A percentile compares a stretch with the other conserved stretches of the same genome.
phyloP scores from a whole-genome alignment of 306 rosid genomes.

The Cajanus cajan region DNA sequence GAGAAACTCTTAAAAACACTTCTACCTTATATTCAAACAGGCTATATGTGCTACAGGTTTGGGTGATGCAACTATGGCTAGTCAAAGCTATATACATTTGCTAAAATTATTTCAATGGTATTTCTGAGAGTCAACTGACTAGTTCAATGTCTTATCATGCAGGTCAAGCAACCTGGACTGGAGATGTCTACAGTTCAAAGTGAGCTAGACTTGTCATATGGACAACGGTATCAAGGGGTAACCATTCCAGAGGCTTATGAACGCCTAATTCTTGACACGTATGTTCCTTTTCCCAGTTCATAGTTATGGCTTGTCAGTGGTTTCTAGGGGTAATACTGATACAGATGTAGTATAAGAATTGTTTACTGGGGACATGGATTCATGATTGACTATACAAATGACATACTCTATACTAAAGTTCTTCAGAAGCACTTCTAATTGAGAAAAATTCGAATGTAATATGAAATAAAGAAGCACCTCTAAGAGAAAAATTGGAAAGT shows the following conservation, averaged over 20 bases:
- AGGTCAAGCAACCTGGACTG: slow-evolving; percentile 90
- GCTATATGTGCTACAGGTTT: neutral
- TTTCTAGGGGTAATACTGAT: neutral
- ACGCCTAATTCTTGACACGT: slow-evolving; percentile 88
- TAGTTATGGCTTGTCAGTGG: neutral
- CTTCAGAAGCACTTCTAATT: too few relatives aligned
- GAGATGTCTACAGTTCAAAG: slow-evolving; percentile 80
- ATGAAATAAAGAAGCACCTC: too few relatives aligned
- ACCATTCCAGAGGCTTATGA: slow-evolving; percentile 83
- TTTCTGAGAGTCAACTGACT: neutral
- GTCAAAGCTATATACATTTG: neutral
- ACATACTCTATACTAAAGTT: neutral
- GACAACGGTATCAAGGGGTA: slow-evolving; percentile 76
- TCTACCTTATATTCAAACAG: too few relatives aligned
- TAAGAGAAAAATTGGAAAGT: too few relatives aligned
- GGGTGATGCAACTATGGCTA: neutral
- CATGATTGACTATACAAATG: neutral
- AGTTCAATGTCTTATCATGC: slow-evolving; percentile 22
- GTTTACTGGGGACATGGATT: neutral
- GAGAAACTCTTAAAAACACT: too few relatives aligned
- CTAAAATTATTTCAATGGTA: neutral
- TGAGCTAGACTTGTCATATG: slow-evolving; percentile 80
- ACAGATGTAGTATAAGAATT: neutral
- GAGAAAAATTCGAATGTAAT: too few relatives aligned
- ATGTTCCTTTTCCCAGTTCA: slow-evolving; percentile 26